These are phyloP conservation scores for Plectosphaerella cucumerina DNA, from an alignment of 2,329 filamentous ascomycete species.

Conservation along the genomic window DNA sequence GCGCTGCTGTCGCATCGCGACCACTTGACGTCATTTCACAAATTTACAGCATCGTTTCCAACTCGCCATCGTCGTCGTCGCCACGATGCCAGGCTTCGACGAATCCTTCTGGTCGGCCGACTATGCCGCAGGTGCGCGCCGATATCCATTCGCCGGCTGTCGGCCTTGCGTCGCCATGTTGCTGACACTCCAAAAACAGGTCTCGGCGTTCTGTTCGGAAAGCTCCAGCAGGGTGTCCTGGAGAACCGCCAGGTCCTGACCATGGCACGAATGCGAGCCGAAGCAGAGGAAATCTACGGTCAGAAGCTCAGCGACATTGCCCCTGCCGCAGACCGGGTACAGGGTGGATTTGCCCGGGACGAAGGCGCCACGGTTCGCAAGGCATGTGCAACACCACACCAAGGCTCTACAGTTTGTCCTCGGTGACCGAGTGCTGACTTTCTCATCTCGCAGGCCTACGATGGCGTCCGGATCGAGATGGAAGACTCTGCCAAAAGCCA, in stretches of 20 bases:
- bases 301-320: slow-evolving; percentile 77
- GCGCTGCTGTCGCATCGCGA: slow-evolving; percentile 3
- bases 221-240: slow-evolving; percentile 91
- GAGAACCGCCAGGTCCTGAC: slow-evolving; percentile 94
- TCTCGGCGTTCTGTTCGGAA: slow-evolving; percentile 89
- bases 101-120: slow-evolving; percentile 98
- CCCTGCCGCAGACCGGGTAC: slow-evolving; percentile 74
- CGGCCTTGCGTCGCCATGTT: background rate
- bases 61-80: background rate
- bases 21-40: slow-evolving; percentile 3
- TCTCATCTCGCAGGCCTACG: slow-evolving; percentile 65
- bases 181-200: slow-evolving; percentile 43
- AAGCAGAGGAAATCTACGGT: slow-evolving; percentile 89
- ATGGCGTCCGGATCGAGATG: slow-evolving; percentile 91
- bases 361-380: slow-evolving; percentile 95
- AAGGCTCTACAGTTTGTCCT: background rate
- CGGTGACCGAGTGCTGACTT: background rate
- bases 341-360: slow-evolving; percentile 81
- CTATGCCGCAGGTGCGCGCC: slow-evolving; percentile 78
- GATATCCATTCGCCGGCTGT: background rate
- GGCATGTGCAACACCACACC: slow-evolving; percentile 44
- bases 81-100: slow-evolving; percentile 79
- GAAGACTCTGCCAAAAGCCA: slow-evolving; percentile 84
- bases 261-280: slow-evolving; percentile 88
- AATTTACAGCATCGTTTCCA: background rate